A percentile compares a stretch with the other conserved stretches of the same genome.
phyloP scores from a whole-genome alignment of 208 protist species.

The Crithidia brevicula region DNA sequence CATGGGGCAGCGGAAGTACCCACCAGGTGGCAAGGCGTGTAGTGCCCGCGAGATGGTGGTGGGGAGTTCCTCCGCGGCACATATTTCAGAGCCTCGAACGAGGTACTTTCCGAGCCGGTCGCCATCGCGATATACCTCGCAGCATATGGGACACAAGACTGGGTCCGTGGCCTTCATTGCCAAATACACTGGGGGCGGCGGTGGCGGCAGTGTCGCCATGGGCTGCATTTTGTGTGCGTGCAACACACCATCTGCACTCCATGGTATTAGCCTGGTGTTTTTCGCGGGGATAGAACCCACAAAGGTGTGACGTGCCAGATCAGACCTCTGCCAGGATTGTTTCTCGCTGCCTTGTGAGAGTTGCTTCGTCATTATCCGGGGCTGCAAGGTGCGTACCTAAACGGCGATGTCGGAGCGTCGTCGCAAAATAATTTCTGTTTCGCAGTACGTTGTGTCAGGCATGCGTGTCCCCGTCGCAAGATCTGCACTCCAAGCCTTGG shows the following conservation, averaged over 20 bases:
- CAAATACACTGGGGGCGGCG: not conserved
- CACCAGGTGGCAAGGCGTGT: not conserved
- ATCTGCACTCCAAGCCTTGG: not conserved
- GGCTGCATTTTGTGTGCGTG: not conserved
- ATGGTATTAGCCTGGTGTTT: not conserved
- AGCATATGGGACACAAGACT: not conserved
- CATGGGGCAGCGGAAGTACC: not conserved
- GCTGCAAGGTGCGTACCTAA: not conserved
- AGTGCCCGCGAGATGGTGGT: not conserved
- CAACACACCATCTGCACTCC: not conserved
- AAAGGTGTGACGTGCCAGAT: not conserved
- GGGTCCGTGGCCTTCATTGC: not conserved
- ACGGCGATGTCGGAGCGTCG: not conserved
- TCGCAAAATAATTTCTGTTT: not conserved
- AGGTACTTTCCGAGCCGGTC: not conserved
- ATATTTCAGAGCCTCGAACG: not conserved
- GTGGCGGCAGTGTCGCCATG: not conserved
- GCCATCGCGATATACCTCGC: not conserved
- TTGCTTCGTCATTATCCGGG: not conserved
- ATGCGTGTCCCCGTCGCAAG: not conserved
- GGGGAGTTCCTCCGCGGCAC: not conserved
- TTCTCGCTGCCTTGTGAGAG: not conserved
- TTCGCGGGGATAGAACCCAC: not conserved
- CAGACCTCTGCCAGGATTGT: not conserved
- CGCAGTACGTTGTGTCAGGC: not conserved